These are phyloP conservation scores for Crithidia expoeki DNA, from an alignment of 208 protist genomes.

Conservation along the genomic window DNA sequence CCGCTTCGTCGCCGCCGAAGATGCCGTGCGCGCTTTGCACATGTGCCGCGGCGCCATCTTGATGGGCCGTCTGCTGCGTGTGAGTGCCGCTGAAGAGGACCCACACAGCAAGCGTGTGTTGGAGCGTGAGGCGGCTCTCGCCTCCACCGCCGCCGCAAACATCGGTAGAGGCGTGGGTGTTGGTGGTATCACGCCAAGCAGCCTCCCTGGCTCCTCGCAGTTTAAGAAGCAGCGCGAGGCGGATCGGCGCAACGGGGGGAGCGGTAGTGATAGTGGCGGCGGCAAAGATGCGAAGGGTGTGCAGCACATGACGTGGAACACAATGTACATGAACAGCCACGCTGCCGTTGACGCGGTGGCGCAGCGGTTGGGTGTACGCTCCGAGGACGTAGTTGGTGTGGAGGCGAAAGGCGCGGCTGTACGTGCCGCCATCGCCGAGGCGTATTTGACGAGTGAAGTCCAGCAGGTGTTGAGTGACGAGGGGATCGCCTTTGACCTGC, in stretches of 20 bases:
- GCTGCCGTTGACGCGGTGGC: constrained; percentile 78
- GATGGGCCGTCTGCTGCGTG: constrained; percentile 85
- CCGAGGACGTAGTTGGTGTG: constrained; percentile 68
- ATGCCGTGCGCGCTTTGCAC: constrained; percentile 84
- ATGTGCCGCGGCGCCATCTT: constrained; percentile 87
- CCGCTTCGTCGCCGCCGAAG: constrained; percentile 76
- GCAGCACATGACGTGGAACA: constrained; percentile 63
- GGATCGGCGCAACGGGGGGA: constrained; percentile 39
- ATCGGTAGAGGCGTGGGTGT: not conserved
- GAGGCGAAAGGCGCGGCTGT: constrained; percentile 87
- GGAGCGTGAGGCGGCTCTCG: constrained; percentile 40
- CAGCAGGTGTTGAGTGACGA: constrained; percentile 77
- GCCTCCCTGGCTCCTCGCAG: constrained; percentile 50
- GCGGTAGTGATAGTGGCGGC: constrained; percentile 19
- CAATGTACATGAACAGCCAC: constrained; percentile 84
- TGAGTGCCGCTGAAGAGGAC: constrained; percentile 74
- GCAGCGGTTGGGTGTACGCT: constrained; percentile 60
- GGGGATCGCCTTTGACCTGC: constrained; percentile 71
- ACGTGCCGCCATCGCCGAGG: constrained; percentile 85
- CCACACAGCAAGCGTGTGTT: constrained; percentile 66
- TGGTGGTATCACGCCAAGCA: not conserved
- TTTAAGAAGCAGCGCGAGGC: constrained; percentile 69
- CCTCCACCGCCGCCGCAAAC: constrained; percentile 31
- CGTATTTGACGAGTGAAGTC: constrained; percentile 79
- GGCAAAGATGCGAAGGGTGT: not conserved